Evolutionary conservation across 2,329 filamentous ascomycete species (phyloP).

Genomic region (Golovinomyces cichoracearum): DNA sequence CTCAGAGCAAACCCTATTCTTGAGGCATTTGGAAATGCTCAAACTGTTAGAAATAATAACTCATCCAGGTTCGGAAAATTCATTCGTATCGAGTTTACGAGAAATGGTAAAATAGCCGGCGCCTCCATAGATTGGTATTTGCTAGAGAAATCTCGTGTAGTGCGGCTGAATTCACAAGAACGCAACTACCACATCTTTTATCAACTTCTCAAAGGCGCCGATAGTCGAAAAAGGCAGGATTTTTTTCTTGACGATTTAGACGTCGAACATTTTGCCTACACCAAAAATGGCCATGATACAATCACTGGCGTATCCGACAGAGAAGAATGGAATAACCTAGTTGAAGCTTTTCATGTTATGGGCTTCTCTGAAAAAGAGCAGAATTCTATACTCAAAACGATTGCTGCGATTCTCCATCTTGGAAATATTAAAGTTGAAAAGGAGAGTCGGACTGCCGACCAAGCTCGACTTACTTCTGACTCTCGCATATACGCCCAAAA

Average conservation of each 20-base stretch:
- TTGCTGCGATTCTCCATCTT: constrained; percentile 76
- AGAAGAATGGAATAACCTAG: constrained; percentile 68
- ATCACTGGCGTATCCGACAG: constrained; percentile 74
- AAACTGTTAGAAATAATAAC: constrained; percentile 94
- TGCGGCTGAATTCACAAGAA: constrained; percentile 64
- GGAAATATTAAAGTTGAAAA: constrained; percentile 78
- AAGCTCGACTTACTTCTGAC: constrained; percentile 57
- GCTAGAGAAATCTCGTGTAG: constrained; percentile 90
- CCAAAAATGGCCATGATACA: constrained; percentile 66
- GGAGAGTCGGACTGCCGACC: constrained; percentile 72
- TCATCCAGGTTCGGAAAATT: constrained; percentile 97
- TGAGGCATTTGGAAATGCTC: constrained; percentile 92
- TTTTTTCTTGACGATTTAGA: constrained; percentile 51
- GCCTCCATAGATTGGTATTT: constrained; percentile 98
- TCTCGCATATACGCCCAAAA: constrained; percentile 48
- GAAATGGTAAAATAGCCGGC: constrained; percentile 69
- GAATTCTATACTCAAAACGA: constrained; percentile 52
- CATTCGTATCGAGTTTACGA: constrained; percentile 84
- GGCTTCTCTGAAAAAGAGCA: constrained; percentile 74
- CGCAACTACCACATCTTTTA: constrained; percentile 97
- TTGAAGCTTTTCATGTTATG: constrained; percentile 90
- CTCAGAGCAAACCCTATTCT: constrained; percentile 87
- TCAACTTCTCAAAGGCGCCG: constrained; percentile 69
- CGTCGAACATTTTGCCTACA: constrained; percentile 77
- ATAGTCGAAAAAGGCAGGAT: constrained; percentile 42